phyloP scores from a whole-genome alignment of 2,329 filamentous ascomycete genomes.

The Pseudopyricularia cyperi region DNA sequence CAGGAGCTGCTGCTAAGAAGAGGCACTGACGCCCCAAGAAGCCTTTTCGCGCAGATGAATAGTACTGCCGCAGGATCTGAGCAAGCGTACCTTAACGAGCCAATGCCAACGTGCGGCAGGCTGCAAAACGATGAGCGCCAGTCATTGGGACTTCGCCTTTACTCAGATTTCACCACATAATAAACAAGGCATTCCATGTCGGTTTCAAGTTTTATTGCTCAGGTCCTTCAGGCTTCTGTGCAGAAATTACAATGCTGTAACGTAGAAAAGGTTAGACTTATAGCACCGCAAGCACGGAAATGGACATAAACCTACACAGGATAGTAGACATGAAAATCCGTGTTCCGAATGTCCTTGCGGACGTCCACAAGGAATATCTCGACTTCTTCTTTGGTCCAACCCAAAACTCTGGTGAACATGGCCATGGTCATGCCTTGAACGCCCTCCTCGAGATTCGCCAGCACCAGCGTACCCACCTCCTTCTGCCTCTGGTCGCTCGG shows the following conservation, averaged over 20 bases:
- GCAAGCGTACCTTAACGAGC: background rate
- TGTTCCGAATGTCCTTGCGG: slow-evolving; percentile 31
- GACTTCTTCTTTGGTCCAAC: slow-evolving; percentile 29
- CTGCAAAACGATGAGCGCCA: background rate
- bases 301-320: slow-evolving; percentile 28
- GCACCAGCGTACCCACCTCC: slow-evolving; percentile 16
- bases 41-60: background rate
- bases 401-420: slow-evolving; percentile 20
- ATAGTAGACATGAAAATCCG: slow-evolving; percentile 33
- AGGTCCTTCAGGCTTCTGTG: background rate
- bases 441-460: slow-evolving; percentile 14
- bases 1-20: background rate
- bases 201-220: background rate
- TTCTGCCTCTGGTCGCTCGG: background rate
- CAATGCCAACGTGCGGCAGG: no score
- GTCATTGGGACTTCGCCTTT: background rate
- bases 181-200: background rate
- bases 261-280: background rate
- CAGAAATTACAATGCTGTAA: background rate
- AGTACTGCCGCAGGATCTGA: background rate
- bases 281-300: background rate
- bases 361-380: slow-evolving; percentile 38
- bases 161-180: background rate
- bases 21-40: background rate
- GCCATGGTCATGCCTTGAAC: slow-evolving; percentile 17